Percentiles rank a stretch among this genome's conserved stretches.
These are phyloP conservation scores for Rubia peregrina DNA, from an alignment of 305 asterid genomes.

Conservation along the genomic window DNA sequence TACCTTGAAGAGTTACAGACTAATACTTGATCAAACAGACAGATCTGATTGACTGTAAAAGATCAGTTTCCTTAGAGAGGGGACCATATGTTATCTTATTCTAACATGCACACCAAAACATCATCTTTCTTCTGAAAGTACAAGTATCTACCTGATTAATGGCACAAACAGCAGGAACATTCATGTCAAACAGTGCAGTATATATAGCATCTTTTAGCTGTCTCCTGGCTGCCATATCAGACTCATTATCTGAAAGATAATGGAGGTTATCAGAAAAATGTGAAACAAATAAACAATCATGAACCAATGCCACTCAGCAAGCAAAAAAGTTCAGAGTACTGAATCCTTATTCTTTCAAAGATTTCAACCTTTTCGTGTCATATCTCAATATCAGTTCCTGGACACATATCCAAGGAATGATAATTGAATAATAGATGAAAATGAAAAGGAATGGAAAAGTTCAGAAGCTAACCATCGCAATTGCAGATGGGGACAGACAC, in stretches of 20 bases:
- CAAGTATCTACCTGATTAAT: constrained; percentile 62
- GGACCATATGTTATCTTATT: neutral
- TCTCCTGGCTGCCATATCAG: constrained; percentile 66
- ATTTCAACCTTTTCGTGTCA: neutral
- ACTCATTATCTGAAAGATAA: constrained; percentile 55
- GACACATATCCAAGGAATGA: neutral
- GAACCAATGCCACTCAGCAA: neutral
- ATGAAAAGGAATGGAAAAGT: neutral
- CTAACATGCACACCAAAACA: neutral
- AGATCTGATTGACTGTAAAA: neutral
- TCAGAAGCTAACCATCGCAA: constrained; percentile 62
- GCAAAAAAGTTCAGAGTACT: neutral
- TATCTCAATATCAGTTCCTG: neutral
- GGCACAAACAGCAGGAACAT: constrained; percentile 97
- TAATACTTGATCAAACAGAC: neutral
- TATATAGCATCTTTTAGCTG: constrained; percentile 74
- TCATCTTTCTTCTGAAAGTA: neutral
- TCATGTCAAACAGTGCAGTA: constrained; percentile 78
- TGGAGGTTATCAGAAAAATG: neutral
- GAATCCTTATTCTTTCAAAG: constrained; percentile 5
- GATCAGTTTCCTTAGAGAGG: neutral
- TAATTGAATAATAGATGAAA: neutral
- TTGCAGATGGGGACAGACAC: constrained; percentile 85
- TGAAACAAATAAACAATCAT: neutral
- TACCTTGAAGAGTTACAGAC: neutral